Evolutionary conservation across 208 protist species (phyloP).

Genomic region (Leishmania aethiopica): DNA sequence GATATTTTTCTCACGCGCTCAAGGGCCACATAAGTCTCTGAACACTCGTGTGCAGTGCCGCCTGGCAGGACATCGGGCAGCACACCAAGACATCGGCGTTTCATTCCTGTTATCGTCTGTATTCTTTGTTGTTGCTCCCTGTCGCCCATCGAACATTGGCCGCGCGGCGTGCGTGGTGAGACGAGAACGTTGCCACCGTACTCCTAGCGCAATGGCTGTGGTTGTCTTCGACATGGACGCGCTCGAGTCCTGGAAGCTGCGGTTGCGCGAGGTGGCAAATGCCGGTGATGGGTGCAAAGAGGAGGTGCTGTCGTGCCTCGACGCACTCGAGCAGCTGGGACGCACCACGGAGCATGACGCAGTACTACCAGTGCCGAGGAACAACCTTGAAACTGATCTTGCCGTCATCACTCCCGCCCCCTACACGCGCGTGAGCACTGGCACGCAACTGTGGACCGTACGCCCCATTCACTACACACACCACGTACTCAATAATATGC

Average conservation of each 20-base stretch:
- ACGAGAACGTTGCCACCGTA: neutral
- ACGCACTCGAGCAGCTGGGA: slow-evolving; percentile 4
- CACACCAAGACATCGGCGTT: neutral
- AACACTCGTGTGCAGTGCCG: neutral
- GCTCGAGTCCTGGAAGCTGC: slow-evolving; percentile 1
- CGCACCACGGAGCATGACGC: neutral
- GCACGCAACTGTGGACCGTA: slow-evolving; percentile 52
- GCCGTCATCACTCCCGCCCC: neutral
- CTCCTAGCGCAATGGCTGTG: neutral
- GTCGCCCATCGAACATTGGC: neutral
- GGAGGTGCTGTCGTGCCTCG: neutral
- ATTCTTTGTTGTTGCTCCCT: neutral
- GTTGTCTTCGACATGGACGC: slow-evolving; percentile 3
- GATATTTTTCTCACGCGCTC: neutral
- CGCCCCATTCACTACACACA: slow-evolving; percentile 34
- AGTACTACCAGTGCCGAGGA: neutral
- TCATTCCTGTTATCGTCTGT: neutral
- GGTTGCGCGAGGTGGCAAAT: neutral
- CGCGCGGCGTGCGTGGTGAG: neutral
- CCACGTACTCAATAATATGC: slow-evolving; percentile 39
- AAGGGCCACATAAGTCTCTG: neutral
- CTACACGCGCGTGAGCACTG: neutral
- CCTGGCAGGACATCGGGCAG: neutral
- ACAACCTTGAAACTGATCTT: neutral
- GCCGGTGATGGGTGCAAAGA: neutral